phyloP scores from a whole-genome alignment of 371 early-diverging fungal species.

The Umbelopsis sp. region DNA sequence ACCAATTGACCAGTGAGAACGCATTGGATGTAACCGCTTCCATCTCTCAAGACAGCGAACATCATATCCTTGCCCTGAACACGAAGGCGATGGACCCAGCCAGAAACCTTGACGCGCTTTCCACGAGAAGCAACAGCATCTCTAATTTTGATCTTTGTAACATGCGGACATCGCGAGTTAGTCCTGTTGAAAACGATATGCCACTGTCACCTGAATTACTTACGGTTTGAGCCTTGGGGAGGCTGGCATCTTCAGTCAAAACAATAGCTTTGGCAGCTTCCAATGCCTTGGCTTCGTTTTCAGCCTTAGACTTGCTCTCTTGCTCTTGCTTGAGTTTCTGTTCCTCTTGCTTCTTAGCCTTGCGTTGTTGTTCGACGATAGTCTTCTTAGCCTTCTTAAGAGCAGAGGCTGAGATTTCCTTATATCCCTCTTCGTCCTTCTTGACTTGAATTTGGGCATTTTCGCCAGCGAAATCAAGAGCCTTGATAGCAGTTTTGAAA shows the following conservation, averaged over 20 bases:
- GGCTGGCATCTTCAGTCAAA: conserved; percentile 72
- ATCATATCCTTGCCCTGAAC: conserved; percentile 97
- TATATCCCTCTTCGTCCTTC: conserved; percentile 75
- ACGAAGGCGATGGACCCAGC: conserved; percentile 97
- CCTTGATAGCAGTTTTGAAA: conserved; percentile 70
- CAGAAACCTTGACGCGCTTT: conserved; percentile 86
- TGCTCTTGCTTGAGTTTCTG: conserved; percentile 67
- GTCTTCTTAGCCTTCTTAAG: conserved; percentile 91
- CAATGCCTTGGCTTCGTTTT: conserved; percentile 76
- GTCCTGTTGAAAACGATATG: background rate
- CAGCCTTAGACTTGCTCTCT: conserved; percentile 68
- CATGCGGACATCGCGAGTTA: background rate
- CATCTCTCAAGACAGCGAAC: conserved; percentile 94
- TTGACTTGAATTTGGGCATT: conserved; percentile 63
- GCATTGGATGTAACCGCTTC: conserved; percentile 93
- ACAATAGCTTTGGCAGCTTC: conserved; percentile 87
- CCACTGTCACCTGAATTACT: background rate
- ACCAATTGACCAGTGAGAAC: conserved; percentile 87
- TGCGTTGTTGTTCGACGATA: conserved; percentile 69
- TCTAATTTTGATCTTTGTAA: conserved; percentile 80
- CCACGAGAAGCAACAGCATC: conserved; percentile 71
- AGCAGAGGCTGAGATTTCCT: conserved; percentile 84
- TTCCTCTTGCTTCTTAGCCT: conserved; percentile 75
- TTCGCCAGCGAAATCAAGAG: conserved; percentile 61
- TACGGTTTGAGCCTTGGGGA: conserved; percentile 80